These are phyloP conservation scores for Aethionema arabicum DNA, from an alignment of 345 rosid species.

Conservation along the genomic window DNA sequence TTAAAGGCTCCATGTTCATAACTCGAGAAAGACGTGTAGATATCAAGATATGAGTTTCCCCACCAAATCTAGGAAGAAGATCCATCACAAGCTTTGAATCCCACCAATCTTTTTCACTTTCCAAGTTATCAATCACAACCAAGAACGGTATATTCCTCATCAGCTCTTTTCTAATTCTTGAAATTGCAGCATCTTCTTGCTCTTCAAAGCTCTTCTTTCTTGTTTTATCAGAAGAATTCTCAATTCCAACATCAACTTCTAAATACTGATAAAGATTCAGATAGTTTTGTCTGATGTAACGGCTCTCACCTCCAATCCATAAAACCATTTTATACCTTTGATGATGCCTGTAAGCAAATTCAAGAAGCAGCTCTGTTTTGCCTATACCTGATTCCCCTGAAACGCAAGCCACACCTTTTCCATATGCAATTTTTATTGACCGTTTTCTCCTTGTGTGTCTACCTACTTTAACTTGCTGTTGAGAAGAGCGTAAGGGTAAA, in stretches of 20 bases:
- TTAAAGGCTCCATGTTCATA: constrained; percentile 87
- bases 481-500: constrained; percentile 39
- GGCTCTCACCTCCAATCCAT: constrained; percentile 94
- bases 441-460: constrained; percentile 59
- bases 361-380: constrained; percentile 94
- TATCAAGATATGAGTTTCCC: constrained; percentile 86
- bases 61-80: constrained; percentile 94
- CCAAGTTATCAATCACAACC: constrained; percentile 86
- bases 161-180: constrained; percentile 75
- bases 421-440: constrained; percentile 60
- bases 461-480: constrained; percentile 43
- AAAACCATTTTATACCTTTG: constrained; percentile 93
- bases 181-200: constrained; percentile 82
- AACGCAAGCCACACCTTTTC: constrained; percentile 89
- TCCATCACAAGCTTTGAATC: constrained; percentile 87
- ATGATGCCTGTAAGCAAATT: constrained; percentile 78
- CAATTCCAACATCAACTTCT: constrained; percentile 82
- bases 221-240: constrained; percentile 53
- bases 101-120: constrained; percentile 99
- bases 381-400: constrained; percentile 92
- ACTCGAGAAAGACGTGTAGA: constrained; percentile 68
- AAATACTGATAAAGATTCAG: constrained; percentile 72
- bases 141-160: constrained; percentile 90
- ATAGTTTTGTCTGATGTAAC: constrained; percentile 83
- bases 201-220: constrained; percentile 79